Conservation (phyloP, 2,329 filamentous ascomycete genomes). For the Juglanconis juglandina region DNA sequence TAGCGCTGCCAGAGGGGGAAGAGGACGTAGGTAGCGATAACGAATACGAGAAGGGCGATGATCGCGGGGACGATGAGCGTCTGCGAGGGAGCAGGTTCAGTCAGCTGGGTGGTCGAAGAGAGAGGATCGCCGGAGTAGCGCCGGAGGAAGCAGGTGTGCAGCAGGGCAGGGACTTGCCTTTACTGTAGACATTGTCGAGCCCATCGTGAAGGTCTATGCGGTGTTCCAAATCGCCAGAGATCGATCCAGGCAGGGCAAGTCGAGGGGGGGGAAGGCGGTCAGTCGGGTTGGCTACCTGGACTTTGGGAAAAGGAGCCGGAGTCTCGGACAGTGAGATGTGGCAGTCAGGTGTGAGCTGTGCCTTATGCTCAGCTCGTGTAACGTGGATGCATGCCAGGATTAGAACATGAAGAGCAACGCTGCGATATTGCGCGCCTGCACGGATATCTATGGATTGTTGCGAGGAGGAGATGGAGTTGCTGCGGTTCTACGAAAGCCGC, state of each 20-base stretch:
- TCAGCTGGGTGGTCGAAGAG: background rate
- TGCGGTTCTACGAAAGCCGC: background rate
- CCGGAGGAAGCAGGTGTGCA: too few relatives aligned
- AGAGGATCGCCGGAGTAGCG: background rate
- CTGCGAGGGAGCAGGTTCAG: slow-evolving; percentile 36
- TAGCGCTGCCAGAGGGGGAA: slow-evolving; percentile 68
- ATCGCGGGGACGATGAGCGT: slow-evolving; percentile 67
- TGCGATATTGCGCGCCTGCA: background rate
- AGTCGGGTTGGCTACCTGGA: background rate
- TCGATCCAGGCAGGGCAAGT: background rate
- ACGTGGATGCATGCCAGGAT: slow-evolving; percentile 1
- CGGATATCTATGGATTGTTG: too few relatives aligned
- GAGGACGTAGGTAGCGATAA: slow-evolving; percentile 61
- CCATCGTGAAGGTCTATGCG: slow-evolving; percentile 28
- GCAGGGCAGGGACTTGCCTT: slow-evolving; percentile 5
- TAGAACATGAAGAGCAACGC: background rate
- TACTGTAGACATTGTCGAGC: slow-evolving; percentile 28
- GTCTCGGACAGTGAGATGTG: background rate
- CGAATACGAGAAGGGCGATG: slow-evolving; percentile 67
- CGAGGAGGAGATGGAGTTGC: background rate
- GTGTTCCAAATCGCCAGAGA: background rate
- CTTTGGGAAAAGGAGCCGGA: background rate
- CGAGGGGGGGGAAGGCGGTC: background rate
- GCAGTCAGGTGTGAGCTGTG: background rate
- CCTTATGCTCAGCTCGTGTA: background rate